Evolutionary conservation across 306 rosid species (phyloP).

Genomic region (Sophora flavescens): DNA sequence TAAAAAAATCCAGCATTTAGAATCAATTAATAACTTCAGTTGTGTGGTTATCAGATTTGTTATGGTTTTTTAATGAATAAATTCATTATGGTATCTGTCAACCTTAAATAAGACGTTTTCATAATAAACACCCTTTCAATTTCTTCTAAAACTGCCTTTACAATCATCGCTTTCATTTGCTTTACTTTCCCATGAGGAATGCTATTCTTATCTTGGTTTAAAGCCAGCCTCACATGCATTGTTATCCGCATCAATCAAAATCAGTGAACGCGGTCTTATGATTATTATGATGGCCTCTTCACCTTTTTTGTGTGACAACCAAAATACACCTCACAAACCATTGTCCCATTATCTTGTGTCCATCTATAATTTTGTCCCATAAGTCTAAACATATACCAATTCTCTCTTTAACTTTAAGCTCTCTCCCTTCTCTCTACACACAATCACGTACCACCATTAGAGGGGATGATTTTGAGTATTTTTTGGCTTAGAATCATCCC

Average conservation of each 20-base stretch:
- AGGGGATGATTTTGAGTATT: too few species aligned
- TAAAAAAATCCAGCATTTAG: background rate
- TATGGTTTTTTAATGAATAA: background rate
- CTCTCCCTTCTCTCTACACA: too few species aligned
- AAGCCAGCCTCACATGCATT: slow-evolving; percentile 61
- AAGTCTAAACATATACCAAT: too few species aligned
- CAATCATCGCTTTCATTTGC: slow-evolving; percentile 10
- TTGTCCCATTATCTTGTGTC: slow-evolving; percentile 50
- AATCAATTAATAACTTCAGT: slow-evolving; percentile 8
- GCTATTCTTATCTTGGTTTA: slow-evolving; percentile 37
- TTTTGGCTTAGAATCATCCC: too few species aligned
- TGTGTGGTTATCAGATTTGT: slow-evolving; percentile 28
- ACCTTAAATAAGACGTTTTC: background rate
- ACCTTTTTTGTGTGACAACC: slow-evolving; percentile 48
- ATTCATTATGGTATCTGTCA: background rate
- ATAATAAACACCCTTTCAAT: background rate
- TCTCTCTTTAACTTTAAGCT: too few species aligned
- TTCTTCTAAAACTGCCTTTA: background rate
- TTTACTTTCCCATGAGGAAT: slow-evolving; percentile 23
- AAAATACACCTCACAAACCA: slow-evolving; percentile 52
- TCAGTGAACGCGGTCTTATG: slow-evolving; percentile 42
- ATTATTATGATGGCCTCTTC: slow-evolving; percentile 45
- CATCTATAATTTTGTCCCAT: slow-evolving; percentile 39
- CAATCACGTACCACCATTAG: too few species aligned
- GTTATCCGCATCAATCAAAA: slow-evolving; percentile 46